Evolutionary conservation across 768 basidiomycete genomes (phyloP), one percentile per base, ranked within the genome.

Genomic region (Suillus fuscotomentosus): DNA sequence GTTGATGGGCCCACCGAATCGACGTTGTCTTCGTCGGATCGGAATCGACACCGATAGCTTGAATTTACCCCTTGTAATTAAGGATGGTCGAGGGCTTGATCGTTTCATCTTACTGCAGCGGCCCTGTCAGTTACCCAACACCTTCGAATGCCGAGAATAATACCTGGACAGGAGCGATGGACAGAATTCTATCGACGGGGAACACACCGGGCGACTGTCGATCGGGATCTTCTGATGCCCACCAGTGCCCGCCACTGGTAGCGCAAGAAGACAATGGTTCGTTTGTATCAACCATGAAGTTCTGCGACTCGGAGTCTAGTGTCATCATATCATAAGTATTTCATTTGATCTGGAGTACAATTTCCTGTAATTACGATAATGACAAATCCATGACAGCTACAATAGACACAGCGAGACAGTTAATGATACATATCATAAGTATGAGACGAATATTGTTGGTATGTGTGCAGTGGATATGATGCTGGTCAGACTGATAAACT

Each of bases 401-500:
- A 42, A 62, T 63, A 63, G 39, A 39, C 38, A 17, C 60, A 61
- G 22, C 20, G 60, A 36, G 51, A 50, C 24, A 51, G 38, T 59
- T 61, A 61, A 61, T 61, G 60, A 54, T 54, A 61, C 45, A 61
- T 60, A 61, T 39, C 60, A 61, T 14, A 14, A 34, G 54, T 17
- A 60, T 60, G 24, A 42, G 57, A 27, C 39, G 24, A 42, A 31
- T 59, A 27, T 50, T 24, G 39, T 24, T 27, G 39, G 57, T 41
- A 59, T 59, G 57, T 20, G 10, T 59, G 57, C 41, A 42, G 42
- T 42, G 39, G 10, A 59, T 59, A 59, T 24, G 27, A 59, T 59
- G 57, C 27, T 42, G 5, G 41, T 59, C 17, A 59, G 57, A 42
- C 57, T 11, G 57, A 27, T 3, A 59, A 24, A 59, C 24, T 59